Base-by-base conservation (phyloP, 2,329 filamentous ascomycete genomes). In the Colletotrichum musicola region DNA sequence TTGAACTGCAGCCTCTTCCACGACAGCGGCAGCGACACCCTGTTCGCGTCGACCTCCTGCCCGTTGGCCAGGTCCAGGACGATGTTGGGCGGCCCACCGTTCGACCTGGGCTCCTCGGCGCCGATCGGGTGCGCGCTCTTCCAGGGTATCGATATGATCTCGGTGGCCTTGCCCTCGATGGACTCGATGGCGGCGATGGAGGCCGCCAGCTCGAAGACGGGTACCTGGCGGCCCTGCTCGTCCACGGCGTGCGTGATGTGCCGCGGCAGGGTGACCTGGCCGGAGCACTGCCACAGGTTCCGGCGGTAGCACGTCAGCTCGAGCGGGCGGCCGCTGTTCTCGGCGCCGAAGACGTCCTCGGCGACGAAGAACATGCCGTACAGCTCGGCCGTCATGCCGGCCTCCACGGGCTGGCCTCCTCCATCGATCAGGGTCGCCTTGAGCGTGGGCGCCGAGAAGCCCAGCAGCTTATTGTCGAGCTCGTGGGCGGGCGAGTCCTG, bases 1-100 rank as follows among this genome's bases (percentile, higher is more conserved):
- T 97, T 93, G 80, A 98, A 98, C 79, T 98, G 95, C 66, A 98
- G 82, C 62, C 95, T 86, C 80, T 97, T 98, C 95, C 95, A 98
- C 40, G 93, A 91, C 61, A 98, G 91, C 1, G 94, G 93, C 65
- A 97, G 89, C 46, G 89, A 93, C 9, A 95, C 90, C 64, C 90
- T 92, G 64, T 93, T 90, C 1, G 91, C 91, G 75, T 97, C 94
- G 42, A 97, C 87, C 85, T 83, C 94, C 83, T 89, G 88, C 20
- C 87, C 88, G 30, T 83, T 81, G 58, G 80, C 78, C 4, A 90
- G 77, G 73, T 91, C 88, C 27, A 91, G 77, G 0, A 84, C 79
- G 51, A 89, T 81, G 62, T 84, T 83, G 0, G 87, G 84, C 42
- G 89, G 89, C 4, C 86, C 81, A 18, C 80, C 77, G 12, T 82